A percentile compares a stretch with the other conserved stretches of the same genome.
Evolutionary conservation across 768 basidiomycete genomes (phyloP).

Genomic region (Mycena leptocephala): DNA sequence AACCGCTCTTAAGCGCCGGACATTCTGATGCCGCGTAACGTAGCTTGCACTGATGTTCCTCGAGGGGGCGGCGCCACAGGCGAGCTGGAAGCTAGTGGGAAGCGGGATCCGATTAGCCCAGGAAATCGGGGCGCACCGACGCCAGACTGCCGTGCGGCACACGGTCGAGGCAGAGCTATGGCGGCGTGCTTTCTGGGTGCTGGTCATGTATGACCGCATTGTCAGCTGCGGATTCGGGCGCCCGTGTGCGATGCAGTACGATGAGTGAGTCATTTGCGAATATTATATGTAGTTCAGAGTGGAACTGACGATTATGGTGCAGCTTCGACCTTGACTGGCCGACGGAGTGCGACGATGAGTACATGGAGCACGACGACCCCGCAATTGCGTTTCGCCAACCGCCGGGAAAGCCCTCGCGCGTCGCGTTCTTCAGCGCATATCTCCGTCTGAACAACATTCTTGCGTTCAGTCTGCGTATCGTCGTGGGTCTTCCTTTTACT

Average conservation of each 20-base stretch:
- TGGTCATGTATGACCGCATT: slow-evolving; percentile 56
- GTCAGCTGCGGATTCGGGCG: slow-evolving; percentile 72
- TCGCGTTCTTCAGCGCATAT: slow-evolving; percentile 70
- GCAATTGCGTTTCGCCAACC: slow-evolving; percentile 87
- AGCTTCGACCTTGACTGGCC: slow-evolving; percentile 83
- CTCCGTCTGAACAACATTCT: slow-evolving; percentile 74
- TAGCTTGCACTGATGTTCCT: slow-evolving; percentile 70
- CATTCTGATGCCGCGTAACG: slow-evolving; percentile 17
- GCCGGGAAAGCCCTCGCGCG: slow-evolving; percentile 63
- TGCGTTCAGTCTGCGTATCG: slow-evolving; percentile 69
- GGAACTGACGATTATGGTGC: too few relatives aligned
- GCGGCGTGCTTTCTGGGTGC: slow-evolving; percentile 78
- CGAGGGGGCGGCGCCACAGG: slow-evolving; percentile 72
- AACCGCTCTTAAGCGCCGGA: background rate
- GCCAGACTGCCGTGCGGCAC: slow-evolving; percentile 52
- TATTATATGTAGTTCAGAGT: too few relatives aligned
- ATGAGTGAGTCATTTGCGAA: slow-evolving; percentile 58
- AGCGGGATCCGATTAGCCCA: slow-evolving; percentile 41
- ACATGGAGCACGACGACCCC: slow-evolving; percentile 72
- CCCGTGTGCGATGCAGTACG: background rate
- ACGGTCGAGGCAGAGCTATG: slow-evolving; percentile 79
- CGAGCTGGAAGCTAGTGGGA: slow-evolving; percentile 79
- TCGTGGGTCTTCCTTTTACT: slow-evolving; percentile 52
- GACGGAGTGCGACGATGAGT: slow-evolving; percentile 77
- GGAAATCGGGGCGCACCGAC: slow-evolving; percentile 42